Base-by-base conservation (phyloP, 306 rosid species). In the Malus sylvestris region DNA sequence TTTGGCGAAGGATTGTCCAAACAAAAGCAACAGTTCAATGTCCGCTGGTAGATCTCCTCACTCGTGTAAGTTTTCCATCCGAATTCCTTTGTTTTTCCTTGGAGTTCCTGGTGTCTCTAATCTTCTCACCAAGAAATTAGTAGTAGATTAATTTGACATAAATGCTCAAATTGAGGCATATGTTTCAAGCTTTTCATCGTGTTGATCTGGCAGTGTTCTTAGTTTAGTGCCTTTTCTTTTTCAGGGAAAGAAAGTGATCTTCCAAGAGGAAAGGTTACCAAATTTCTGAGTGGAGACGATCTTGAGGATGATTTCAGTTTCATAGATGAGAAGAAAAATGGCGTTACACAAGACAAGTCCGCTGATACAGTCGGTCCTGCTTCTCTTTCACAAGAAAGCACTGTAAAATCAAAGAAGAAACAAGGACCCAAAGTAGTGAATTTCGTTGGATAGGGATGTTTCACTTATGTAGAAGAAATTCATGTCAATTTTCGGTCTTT, bases 1-100 rank as follows among this genome's bases (percentile, higher is more conserved):
- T 85, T 84, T 96, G 88, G 99, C 98, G 22, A 91, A 67, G 82
- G 96, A 96, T 81, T 96, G 99, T 85, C 90, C 99, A 23, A 87
- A 88, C 63, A 91, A 96, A 82, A 84, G 86, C 76, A 73, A 7
- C 71, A 74, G 58, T 82, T 72, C 80, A 58, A 64, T 57, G 68
- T 76, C 82, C 71, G 67, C 82, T 25, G 59, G 79, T 67, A 62
- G 76, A 72, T 57, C 70, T 22, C 25, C 22, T 68, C 22, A 51
- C 40, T 29, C 82, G 53, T 70, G 96, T 90, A 87, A 82, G 91
- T 23, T 65, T 76, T 70, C 58, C 4, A 4, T 45, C 32, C 20
- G 35, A 78, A 29, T 62, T 52, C 35, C 63, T 55, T 69, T 30
- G 19, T 45, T 13, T n/a, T 33, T 22, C 49, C 59, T 10, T 22